Evolutionary conservation across 2,329 filamentous ascomycete species (phyloP).

Genomic region (Drechmeria coniospora): DNA sequence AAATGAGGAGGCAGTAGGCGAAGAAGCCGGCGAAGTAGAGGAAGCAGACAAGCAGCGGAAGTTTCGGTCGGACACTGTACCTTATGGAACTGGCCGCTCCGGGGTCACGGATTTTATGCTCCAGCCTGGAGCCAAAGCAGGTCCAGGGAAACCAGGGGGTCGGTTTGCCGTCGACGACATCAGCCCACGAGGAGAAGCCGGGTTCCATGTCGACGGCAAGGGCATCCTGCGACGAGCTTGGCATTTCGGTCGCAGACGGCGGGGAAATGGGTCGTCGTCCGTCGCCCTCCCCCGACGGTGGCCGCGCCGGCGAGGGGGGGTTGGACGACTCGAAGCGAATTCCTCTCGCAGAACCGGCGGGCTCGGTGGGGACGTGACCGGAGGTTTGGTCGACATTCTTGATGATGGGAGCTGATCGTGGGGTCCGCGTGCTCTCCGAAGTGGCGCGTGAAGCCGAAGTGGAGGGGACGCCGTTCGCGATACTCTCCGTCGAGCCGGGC

Average conservation of each 20-base stretch:
- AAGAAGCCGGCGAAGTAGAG: constrained; percentile 4
- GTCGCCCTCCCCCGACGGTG: no score
- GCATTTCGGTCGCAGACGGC: neutral
- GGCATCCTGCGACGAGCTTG: neutral
- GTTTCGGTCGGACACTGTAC: constrained; percentile 4
- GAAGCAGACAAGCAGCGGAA: constrained; percentile 1
- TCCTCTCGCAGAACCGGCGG: no score
- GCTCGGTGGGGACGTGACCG: no score
- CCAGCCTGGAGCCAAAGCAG: constrained; percentile 8
- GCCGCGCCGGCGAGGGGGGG: no score
- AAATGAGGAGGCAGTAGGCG: constrained; percentile 4
- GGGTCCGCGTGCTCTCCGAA: no score
- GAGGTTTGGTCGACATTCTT: neutral
- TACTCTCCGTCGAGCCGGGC: neutral
- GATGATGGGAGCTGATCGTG: neutral
- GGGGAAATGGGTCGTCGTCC: neutral
- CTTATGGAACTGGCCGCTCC: constrained; percentile 5
- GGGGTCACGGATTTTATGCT: constrained; percentile 9
- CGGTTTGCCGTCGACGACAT: neutral
- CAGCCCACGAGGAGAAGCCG: neutral
- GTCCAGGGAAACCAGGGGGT: neutral
- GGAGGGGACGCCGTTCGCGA: neutral
- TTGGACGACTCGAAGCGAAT: no score
- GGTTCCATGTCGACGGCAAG: constrained; percentile 1
- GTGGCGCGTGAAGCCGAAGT: neutral